These are phyloP conservation scores for Lichenothelia convexa DNA, from an alignment of 495 filamentous ascomycete species.

Conservation along the genomic window DNA sequence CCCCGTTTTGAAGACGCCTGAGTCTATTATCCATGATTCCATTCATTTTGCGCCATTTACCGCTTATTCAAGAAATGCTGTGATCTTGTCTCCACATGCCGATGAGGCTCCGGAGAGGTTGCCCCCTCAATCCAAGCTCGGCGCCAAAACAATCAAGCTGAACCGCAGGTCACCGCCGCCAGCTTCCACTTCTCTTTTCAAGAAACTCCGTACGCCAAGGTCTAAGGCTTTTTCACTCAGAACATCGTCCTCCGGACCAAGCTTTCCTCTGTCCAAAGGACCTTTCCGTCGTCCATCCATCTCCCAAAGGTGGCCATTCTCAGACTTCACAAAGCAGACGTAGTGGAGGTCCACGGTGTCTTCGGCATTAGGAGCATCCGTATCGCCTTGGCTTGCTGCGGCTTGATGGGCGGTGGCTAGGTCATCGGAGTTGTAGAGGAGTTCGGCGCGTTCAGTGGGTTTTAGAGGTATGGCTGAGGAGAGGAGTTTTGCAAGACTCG, in stretches of 20 bases:
- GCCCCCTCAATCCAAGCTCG: slow-evolving; percentile 19
- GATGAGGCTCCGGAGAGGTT: too few species aligned
- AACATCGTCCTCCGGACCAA: slow-evolving; percentile 48
- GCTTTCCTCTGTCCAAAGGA: slow-evolving; percentile 47
- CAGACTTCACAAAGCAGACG: slow-evolving; percentile 25
- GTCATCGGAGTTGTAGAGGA: slow-evolving; percentile 22
- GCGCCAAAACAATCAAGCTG: slow-evolving; percentile 35
- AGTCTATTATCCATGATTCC: too few species aligned
- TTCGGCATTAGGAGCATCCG: slow-evolving; percentile 18
- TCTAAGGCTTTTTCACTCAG: slow-evolving; percentile 46
- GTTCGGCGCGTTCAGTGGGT: slow-evolving; percentile 18
- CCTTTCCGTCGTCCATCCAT: slow-evolving; percentile 39
- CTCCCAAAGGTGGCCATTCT: slow-evolving; percentile 23
- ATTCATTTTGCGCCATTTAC: too few species aligned
- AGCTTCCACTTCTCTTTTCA: slow-evolving; percentile 31
- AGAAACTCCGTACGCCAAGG: slow-evolving; percentile 37
- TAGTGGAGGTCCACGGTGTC: slow-evolving; percentile 24
- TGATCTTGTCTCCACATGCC: too few species aligned
- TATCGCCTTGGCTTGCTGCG: slow-evolving; percentile 21
- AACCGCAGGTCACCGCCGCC: slow-evolving; percentile 32
- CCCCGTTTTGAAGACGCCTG: too few species aligned
- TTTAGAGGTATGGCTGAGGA: slow-evolving; percentile 25
- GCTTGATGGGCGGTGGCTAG: slow-evolving; percentile 22
- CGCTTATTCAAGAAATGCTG: too few species aligned
- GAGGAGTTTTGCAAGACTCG: slow-evolving; percentile 16